These are phyloP conservation scores for Tricholoma sp. DNA, from an alignment of 768 basidiomycete species.

Conservation along the genomic window DNA sequence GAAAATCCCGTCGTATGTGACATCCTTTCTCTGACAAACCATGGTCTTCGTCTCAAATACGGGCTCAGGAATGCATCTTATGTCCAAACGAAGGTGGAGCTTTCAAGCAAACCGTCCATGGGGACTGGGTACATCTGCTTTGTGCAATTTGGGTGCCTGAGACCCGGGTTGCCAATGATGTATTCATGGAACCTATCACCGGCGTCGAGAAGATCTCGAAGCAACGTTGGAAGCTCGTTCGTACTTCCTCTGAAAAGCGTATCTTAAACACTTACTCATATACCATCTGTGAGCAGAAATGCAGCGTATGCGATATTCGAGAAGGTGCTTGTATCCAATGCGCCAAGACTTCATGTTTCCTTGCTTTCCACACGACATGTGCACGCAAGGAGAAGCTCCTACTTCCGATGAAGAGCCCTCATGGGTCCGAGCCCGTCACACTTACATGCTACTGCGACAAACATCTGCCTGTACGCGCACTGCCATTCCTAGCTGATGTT, in stretches of 20 bases:
- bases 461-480: slow-evolving; percentile 73
- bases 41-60: neutral
- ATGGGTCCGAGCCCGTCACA: slow-evolving; percentile 66
- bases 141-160: slow-evolving; percentile 99
- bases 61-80: slow-evolving; percentile 75
- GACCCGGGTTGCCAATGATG: slow-evolving; percentile 86
- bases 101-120: slow-evolving; percentile 92
- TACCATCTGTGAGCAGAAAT: slow-evolving; percentile 31
- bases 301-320: slow-evolving; percentile 40
- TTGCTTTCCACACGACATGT: slow-evolving; percentile 94
- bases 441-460: slow-evolving; percentile 85
- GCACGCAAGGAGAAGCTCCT: slow-evolving; percentile 82
- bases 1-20: slow-evolving; percentile 86
- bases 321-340: slow-evolving; percentile 95
- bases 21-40: neutral
- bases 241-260: slow-evolving; percentile 18
- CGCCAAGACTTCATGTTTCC: slow-evolving; percentile 82
- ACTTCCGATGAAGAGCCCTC: slow-evolving; percentile 81
- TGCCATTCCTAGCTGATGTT: neutral
- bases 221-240: slow-evolving; percentile 88
- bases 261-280: neutral
- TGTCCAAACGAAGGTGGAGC: slow-evolving; percentile 97
- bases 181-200: slow-evolving; percentile 98
- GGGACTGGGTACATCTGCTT: slow-evolving; percentile 93
- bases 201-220: slow-evolving; percentile 86